A percentile compares a stretch with the other conserved stretches of the same genome.
These are phyloP conservation scores for Fusarium tupiense DNA, from an alignment of 2,329 filamentous ascomycete genomes.

Conservation along the genomic window DNA sequence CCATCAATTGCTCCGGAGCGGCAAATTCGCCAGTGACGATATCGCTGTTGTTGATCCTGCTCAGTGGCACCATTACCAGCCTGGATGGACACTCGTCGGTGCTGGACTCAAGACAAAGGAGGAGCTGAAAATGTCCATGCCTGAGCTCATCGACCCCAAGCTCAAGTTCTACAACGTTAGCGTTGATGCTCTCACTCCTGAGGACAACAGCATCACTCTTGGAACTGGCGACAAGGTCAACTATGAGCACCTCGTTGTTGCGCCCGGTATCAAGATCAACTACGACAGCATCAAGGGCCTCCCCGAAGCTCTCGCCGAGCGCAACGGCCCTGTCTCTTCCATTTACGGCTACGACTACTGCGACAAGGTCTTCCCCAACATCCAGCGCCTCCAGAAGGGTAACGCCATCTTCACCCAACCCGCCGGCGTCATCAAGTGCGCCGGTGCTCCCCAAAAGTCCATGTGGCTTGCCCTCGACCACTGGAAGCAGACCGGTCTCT, in stretches of 20 bases:
- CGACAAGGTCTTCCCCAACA: slow-evolving; percentile 61
- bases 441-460: slow-evolving; percentile 69
- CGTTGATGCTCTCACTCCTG: slow-evolving; percentile 62
- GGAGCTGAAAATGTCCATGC: slow-evolving; percentile 62
- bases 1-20: slow-evolving; percentile 71
- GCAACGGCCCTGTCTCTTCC: slow-evolving; percentile 60
- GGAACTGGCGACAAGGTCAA: slow-evolving; percentile 63
- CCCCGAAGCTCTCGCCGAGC: slow-evolving; percentile 63
- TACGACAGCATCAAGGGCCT: slow-evolving; percentile 63
- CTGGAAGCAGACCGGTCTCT: slow-evolving; percentile 65
- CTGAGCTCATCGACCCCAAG: slow-evolving; percentile 65
- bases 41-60: slow-evolving; percentile 73
- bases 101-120: slow-evolving; percentile 72
- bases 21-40: slow-evolving; percentile 65
- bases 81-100: slow-evolving; percentile 75
- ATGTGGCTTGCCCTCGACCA: slow-evolving; percentile 70
- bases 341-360: slow-evolving; percentile 67
- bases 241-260: slow-evolving; percentile 74
- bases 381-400: slow-evolving; percentile 60
- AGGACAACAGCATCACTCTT: slow-evolving; percentile 66
- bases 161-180: slow-evolving; percentile 67
- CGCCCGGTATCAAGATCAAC: slow-evolving; percentile 64
- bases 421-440: slow-evolving; percentile 67
- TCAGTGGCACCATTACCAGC: slow-evolving; percentile 73
- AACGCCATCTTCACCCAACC: slow-evolving; percentile 69